Evolutionary conservation across 805 yeast species (phyloP), one percentile per base, ranked within the genome.

Genomic region (Pichia phayaonensis): DNA sequence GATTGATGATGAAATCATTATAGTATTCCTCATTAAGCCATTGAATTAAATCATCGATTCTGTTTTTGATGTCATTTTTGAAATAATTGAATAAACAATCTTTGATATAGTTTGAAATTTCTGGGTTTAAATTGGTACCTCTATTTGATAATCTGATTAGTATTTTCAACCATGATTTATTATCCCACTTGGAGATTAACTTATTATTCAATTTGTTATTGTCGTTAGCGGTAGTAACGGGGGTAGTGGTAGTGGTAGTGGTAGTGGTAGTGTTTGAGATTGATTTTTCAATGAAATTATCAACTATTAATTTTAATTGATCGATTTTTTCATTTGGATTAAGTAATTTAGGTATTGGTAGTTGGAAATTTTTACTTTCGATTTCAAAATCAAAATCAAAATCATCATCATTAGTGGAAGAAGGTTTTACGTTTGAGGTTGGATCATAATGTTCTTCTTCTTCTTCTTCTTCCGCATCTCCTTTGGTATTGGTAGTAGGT

Each of bases 1-100:
- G 40, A 27, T 58, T 48, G 44, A 58, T 56, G 52, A 60, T 83
- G 86, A 45, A 79, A 72, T 68, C 80, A 83, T 95, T 49, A 49
- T 61, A 65, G 46, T 97, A 94, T 65, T 94, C 99, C 67, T 94
- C 99, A 60, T 86, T 90, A 49, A 94, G 70, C 99, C 99, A 94
- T 55, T 86, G 90, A 39, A 92, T 81, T 20, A 89, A 81, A 36
- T 84, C 68, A 52, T 87, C 95, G 13, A 90, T 74, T 36, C 92
- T 72, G 11, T 72, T 73, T 49, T 84, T 84, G 58, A 90, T 81
- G 61, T 86, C 87, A 12, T 76, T 82, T 59, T 87, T 72, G 49
- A 89, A 83, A 62, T 84, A 86, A 18, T 82, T 80, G 53, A 84
- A 83, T 12, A 94, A 69, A 22, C 88, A 79, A 22, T 77, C 80